Percentiles rank a stretch among this genome's conserved stretches.
Evolutionary conservation across 495 filamentous ascomycete genomes (phyloP).

Genomic region (Trichoderma asperelloides): DNA sequence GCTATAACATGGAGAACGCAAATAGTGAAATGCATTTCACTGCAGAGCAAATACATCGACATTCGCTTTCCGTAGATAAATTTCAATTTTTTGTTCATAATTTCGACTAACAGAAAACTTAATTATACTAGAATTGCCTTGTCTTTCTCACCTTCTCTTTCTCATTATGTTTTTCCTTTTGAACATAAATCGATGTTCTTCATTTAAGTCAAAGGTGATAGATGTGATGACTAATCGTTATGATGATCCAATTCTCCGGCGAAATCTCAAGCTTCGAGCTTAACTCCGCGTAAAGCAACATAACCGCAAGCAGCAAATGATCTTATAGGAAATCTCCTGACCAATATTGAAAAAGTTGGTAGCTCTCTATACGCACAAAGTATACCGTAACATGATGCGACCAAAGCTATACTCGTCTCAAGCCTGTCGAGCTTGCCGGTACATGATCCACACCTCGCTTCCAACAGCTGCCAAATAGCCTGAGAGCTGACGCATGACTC

Average conservation of each 20-base stretch:
- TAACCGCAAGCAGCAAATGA: background rate
- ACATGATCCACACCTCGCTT: background rate
- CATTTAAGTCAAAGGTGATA: background rate
- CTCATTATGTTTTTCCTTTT: no score
- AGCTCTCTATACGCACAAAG: background rate
- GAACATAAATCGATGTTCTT: no score
- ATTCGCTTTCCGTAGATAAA: no score
- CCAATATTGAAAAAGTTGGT: background rate
- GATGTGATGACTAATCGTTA: background rate
- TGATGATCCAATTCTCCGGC: background rate
- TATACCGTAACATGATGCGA: background rate
- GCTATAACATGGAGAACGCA: no score
- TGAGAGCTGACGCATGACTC: background rate
- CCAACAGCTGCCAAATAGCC: background rate
- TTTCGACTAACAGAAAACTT: no score
- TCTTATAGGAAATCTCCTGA: background rate
- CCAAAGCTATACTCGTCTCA: background rate
- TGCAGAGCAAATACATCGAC: no score
- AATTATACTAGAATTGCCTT: no score
- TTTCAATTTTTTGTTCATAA: no score
- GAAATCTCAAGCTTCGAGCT: background rate
- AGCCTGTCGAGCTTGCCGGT: conserved; percentile 3
- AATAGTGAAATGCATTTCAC: no score
- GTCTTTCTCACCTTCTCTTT: no score
- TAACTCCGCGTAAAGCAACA: background rate